Conservation (phyloP, 164 flowering plant genomes). For the Aristolochia fimbriata region DNA sequence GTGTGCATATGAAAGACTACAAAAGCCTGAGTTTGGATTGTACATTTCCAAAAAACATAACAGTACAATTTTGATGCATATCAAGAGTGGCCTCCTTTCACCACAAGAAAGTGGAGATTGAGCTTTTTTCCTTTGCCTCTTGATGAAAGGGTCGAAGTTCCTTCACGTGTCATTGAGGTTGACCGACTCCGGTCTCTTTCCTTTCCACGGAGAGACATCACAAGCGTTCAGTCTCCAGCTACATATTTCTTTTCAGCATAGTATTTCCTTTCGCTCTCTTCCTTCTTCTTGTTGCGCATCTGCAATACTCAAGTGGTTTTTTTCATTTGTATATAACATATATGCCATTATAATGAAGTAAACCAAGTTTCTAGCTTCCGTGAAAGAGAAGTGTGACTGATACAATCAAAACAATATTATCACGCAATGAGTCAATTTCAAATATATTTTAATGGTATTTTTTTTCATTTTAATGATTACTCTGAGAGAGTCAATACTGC, state of each 20-base stretch:
- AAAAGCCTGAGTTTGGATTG: too few species aligned
- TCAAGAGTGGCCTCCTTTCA: too few species aligned
- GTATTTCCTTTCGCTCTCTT: conserved; percentile 59
- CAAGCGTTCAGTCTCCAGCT: conserved; percentile 29
- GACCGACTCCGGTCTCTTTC: neutral
- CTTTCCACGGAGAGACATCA: neutral
- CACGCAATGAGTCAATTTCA: neutral
- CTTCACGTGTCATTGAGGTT: too few species aligned
- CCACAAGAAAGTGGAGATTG: too few species aligned
- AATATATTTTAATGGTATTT: neutral
- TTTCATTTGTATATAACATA: too few species aligned
- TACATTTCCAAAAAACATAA: too few species aligned
- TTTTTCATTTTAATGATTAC: neutral
- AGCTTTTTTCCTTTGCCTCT: too few species aligned
- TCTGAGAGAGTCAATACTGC: too few species aligned
- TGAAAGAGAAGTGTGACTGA: neutral
- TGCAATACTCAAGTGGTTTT: conserved; percentile 16
- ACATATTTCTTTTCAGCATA: conserved; percentile 57
- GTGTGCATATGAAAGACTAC: too few species aligned
- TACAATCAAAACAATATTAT: neutral
- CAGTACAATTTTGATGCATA: too few species aligned
- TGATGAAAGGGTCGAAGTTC: too few species aligned
- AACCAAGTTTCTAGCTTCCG: neutral
- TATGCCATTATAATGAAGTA: too few species aligned
- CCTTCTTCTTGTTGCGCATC: conserved; percentile 72